Percentiles rank a stretch among this genome's conserved stretches.
Conservation (phyloP, 164 flowering plant genomes). For the Paratinospora sagittata region DNA sequence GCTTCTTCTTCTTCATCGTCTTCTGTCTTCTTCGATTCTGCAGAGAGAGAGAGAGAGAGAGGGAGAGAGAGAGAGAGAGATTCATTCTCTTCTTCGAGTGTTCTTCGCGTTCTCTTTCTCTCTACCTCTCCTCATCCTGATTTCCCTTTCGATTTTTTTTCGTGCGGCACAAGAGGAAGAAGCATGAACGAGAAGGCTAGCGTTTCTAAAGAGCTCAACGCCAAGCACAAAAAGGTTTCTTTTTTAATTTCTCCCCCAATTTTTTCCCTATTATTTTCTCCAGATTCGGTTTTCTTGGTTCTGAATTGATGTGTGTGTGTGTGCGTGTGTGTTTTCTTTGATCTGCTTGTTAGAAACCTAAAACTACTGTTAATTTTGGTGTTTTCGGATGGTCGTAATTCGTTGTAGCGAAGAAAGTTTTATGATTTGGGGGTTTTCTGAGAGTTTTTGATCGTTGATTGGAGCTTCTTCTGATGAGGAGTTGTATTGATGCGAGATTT, state of each 20-base stretch:
- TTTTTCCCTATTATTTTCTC: not conserved
- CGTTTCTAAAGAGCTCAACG: constrained; percentile 51
- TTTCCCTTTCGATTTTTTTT: not conserved
- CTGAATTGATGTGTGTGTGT: not conserved
- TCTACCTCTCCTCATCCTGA: not conserved
- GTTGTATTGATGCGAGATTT: not conserved
- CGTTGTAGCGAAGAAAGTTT: not conserved
- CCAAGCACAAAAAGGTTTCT: constrained; percentile 46
- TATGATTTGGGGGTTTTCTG: not conserved
- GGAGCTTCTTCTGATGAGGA: not conserved
- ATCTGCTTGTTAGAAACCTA: constrained; percentile 9
- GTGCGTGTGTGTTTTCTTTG: not conserved
- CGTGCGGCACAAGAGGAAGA: not conserved
- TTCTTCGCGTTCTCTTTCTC: not conserved
- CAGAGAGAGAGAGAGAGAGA: no score
- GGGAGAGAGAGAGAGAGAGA: constrained; percentile 2
- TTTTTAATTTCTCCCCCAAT: not conserved
- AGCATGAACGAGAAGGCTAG: constrained; percentile 53
- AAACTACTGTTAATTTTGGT: not conserved
- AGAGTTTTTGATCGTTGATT: not conserved
- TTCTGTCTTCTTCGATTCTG: not conserved
- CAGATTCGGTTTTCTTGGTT: not conserved
- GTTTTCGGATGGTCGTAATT: not conserved
- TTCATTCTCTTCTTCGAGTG: not conserved
- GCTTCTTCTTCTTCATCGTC: not conserved